Base-by-base conservation (phyloP, 352 stramenopile genomes). In the Aphanomyces astaci region DNA sequence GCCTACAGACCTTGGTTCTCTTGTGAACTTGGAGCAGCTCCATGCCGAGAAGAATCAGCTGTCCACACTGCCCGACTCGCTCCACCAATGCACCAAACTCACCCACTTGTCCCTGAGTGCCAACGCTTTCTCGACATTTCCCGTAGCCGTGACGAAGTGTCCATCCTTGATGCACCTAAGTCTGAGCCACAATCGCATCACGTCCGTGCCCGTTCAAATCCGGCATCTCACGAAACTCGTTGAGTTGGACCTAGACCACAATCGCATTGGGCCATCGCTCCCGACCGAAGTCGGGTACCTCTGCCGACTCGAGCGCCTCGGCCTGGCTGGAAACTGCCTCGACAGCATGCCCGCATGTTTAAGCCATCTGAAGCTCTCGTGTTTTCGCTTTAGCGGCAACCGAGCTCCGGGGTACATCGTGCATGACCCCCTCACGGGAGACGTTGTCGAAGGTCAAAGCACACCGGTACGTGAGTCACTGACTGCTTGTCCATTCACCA, bases 1-100 rank as follows among this genome's bases (percentile, higher is more conserved):
- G 3, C 85, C 85, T 1, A 73, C 88, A 25, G 79, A 81, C 9
- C 64, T 93, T 7, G 62, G 72, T 4, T 46, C 66, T 0, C 78
- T 91, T 19, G 28, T 71, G 24, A 75, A 78, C 30, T 71, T 93
- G 1, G 82, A 93, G 53, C 63, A 74, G 9, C 66, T 93, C 9
- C 72, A 75, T 1, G 32, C 86, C n/a, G 83, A 94, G 40, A 78
- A 89, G 46, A 94, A 94, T 39, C 68, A 72, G 45, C 57, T 94
- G 17, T 67, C 55, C 31, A 39, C 48, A 46, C 67, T 94, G 0
- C 85, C 85, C 1, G 70, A 84, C 5, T 33, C 64, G 15, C 80
- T 94, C 22, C 79, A 76, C 4, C 60, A 71, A 19, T 75, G 90
- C 24, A 73, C 67, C 17, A 78, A 78, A 51, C 75, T 94, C 11